These are phyloP conservation scores for Aegilops tauschii DNA, from an alignment of 176 grass and related monocot genomes.

Conservation along the genomic window DNA sequence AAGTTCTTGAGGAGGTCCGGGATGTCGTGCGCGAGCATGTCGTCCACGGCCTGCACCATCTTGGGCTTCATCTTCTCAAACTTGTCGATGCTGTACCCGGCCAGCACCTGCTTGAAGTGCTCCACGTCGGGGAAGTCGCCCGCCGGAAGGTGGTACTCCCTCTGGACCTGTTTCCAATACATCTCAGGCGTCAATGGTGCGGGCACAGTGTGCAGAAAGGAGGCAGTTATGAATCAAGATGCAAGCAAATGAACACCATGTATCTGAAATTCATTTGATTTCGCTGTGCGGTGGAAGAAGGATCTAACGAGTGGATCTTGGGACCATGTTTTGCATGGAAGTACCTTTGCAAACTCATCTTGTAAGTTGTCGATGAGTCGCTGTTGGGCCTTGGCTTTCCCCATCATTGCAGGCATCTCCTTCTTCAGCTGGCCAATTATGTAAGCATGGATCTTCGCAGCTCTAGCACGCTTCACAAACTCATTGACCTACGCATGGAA, in stretches of 20 bases:
- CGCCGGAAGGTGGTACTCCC: slow-evolving; percentile 70
- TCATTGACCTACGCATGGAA: slow-evolving; percentile 61
- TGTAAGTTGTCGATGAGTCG: slow-evolving; percentile 67
- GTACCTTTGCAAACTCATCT: slow-evolving; percentile 85
- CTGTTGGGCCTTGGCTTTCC: slow-evolving; percentile 93
- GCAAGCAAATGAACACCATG: neutral
- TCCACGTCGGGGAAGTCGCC: slow-evolving; percentile 90
- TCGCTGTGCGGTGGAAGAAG: too few species aligned
- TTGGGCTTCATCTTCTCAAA: slow-evolving; percentile 96
- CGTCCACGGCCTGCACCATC: slow-evolving; percentile 84
- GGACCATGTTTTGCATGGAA: neutral
- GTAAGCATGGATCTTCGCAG: slow-evolving; percentile 84
- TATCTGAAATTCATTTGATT: neutral
- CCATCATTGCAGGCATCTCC: slow-evolving; percentile 90
- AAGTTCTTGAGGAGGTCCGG: slow-evolving; percentile 76
- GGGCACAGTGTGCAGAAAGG: neutral
- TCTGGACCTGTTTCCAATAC: slow-evolving; percentile 69
- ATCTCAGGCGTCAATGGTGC: neutral
- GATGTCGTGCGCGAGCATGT: slow-evolving; percentile 88
- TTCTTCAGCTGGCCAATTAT: slow-evolving; percentile 88
- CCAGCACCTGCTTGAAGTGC: slow-evolving; percentile 79
- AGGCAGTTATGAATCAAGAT: neutral
- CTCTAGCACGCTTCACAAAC: slow-evolving; percentile 91
- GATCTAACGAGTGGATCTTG: too few species aligned
- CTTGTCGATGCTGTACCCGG: slow-evolving; percentile 84